Evolutionary conservation across 192 early-diverging fungal species (phyloP), one percentile per base, ranked within the genome.

Genomic region (Pilobolus umbonatus): DNA sequence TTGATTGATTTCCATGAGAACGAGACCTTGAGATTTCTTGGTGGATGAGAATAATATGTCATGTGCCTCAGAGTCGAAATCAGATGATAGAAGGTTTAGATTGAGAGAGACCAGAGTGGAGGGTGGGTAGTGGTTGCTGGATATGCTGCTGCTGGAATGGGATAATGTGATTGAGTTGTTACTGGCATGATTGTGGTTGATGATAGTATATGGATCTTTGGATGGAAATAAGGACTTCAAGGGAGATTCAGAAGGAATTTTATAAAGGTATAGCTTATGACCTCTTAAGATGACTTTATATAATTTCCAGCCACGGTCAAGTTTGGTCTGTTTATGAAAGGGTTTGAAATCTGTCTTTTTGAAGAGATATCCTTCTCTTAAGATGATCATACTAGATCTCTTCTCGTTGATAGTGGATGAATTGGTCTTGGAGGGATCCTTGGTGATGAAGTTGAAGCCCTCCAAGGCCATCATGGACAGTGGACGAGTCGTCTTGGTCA

Each of bases 201-300:
- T 28, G 34, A 21, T 14, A 4, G 31, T 28, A 22, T 8, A 51
- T 15, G 10, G 29, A 35, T 3, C 4, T 42, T 28, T 9, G 32
- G 43, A 53, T 22, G 59, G 63, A 62, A 69, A 74, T 17, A 66
- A 62, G 8, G 71, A 43, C 50, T 60, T 63, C 2, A 73, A 54
- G 46, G 80, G 79, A 51, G 69, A 74, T 48, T 83, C 80, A 0
- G 81, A 69, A 4, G 76, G 73, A 17, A 84, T 75, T 57, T 84
- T 85, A 65, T 88, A 90, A 58, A 88, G 84, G 59, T 85, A 90
- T 10, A 90, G 62, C 60, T 90, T 90, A 55, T 83, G 83, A 3
- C 86, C 86, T 67, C 84, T 82, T 30, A 90, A 66, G 6, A 82
- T 68, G 7, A 90, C 86, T 8, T 77, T 81, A 60, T 90, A 90